These are phyloP conservation scores for Babesia ovata DNA, from an alignment of 169 alveolate genomes.

Conservation along the genomic window DNA sequence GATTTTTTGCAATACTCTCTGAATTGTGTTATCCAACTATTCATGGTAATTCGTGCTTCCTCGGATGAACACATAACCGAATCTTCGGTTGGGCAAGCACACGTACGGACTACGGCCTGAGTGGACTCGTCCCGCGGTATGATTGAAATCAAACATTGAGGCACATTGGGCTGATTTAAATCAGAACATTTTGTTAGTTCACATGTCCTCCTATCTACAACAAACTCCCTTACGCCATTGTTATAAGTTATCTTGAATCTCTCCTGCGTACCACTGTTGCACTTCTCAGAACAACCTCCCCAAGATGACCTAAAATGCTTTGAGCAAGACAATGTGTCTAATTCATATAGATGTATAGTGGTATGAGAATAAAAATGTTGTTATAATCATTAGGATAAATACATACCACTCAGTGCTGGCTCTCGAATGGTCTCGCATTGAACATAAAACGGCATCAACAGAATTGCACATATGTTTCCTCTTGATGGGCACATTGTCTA, in stretches of 20 bases:
- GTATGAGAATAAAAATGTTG: background rate
- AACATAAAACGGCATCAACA: constrained; percentile 45
- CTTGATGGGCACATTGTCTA: background rate
- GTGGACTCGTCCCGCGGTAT: constrained; percentile 5
- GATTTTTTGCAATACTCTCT: constrained; percentile 26
- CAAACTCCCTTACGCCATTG: constrained; percentile 10
- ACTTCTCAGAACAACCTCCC: constrained; percentile 62
- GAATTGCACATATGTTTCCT: constrained; percentile 27
- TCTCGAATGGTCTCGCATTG: constrained; percentile 15
- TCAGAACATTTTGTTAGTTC: constrained; percentile 38
- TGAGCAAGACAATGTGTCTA: background rate
- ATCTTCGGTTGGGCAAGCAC: constrained; percentile 39
- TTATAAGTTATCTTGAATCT: constrained; percentile 41
- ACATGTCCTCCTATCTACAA: constrained; percentile 26
- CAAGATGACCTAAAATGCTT: constrained; percentile 50
- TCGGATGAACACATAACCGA: constrained; percentile 51
- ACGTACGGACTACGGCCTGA: constrained; percentile 10
- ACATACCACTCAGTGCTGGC: constrained; percentile 31
- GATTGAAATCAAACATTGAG: constrained; percentile 7
- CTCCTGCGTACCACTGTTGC: constrained; percentile 58
- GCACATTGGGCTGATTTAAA: constrained; percentile 3
- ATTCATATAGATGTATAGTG: background rate
- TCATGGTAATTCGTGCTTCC: constrained; percentile 42
- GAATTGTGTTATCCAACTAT: constrained; percentile 43
- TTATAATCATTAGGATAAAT: background rate